Evolutionary conservation across 768 basidiomycete species (phyloP).

Genomic region (Trametes maxima): DNA sequence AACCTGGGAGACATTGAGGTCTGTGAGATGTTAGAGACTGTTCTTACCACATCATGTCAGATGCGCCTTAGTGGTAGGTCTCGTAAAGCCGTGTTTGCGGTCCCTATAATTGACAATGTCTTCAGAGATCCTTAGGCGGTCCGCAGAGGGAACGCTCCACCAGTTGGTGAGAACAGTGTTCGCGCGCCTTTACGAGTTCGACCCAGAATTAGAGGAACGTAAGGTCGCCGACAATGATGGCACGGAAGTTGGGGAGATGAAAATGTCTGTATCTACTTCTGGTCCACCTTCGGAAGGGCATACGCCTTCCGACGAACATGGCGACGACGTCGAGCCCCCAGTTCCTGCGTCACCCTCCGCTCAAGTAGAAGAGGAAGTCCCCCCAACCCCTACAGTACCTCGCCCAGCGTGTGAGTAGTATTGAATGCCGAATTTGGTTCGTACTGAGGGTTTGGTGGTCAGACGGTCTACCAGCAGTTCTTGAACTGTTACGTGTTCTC

Average conservation of each 20-base stretch:
- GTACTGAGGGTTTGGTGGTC: conserved; percentile 13
- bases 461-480: conserved; percentile 91
- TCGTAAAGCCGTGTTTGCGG: not conserved
- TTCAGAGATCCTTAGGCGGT: conserved; percentile 82
- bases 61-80: conserved; percentile 87
- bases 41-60: conserved; percentile 94
- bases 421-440: not conserved
- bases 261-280: conserved; percentile 55
- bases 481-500: conserved; percentile 91
- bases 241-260: conserved; percentile 55
- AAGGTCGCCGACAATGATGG: conserved; percentile 57
- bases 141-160: conserved; percentile 90
- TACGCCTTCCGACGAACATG: not conserved
- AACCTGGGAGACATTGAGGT: conserved; percentile 89
- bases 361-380: not conserved
- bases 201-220: conserved; percentile 68
- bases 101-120: conserved; percentile 16
- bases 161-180: conserved; percentile 83
- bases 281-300: not conserved
- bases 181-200: conserved; percentile 63
- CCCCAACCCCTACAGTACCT: conserved; percentile 28
- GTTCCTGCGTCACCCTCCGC: not conserved
- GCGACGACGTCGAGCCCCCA: not conserved
- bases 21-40: conserved; percentile 98
- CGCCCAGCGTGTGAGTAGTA: conserved; percentile 1